phyloP scores from a whole-genome alignment of 176 grass and related monocot genomes.

The Oryza punctata region DNA sequence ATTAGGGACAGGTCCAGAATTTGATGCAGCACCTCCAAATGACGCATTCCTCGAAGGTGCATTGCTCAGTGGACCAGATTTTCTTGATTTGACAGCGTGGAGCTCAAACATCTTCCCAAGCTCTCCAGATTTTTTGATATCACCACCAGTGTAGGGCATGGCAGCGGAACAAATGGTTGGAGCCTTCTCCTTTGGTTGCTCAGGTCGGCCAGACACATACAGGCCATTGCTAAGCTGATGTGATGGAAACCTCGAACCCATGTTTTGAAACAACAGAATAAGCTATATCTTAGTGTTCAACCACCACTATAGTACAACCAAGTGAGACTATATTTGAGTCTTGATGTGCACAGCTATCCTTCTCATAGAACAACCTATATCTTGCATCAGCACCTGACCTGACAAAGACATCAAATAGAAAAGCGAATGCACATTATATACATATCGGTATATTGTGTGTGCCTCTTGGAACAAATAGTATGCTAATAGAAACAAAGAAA shows the following conservation, averaged over 20 bases:
- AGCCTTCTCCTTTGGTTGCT: conserved; percentile 90
- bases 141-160: conserved; percentile 97
- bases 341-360: conserved; percentile 35
- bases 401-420: conserved; percentile 29
- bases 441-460: not conserved
- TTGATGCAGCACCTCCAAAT: conserved; percentile 64
- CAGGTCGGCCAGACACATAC: conserved; percentile 89
- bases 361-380: conserved; percentile 20
- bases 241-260: conserved; percentile 85
- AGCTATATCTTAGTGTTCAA: conserved; percentile 34
- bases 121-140: conserved; percentile 97
- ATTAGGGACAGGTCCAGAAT: conserved; percentile 82
- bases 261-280: conserved; percentile 43
- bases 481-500: conserved; percentile 3
- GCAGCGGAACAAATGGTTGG: conserved; percentile 72
- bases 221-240: conserved; percentile 97
- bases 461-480: conserved; percentile 17
- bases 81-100: conserved; percentile 90
- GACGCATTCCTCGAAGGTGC: conserved; percentile 65
- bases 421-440: not conserved
- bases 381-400: conserved; percentile 52
- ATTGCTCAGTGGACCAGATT: conserved; percentile 80
- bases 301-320: not conserved
- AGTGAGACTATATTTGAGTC: conserved; percentile 41
- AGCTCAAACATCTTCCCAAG: conserved; percentile 99